A percentile compares a stretch with the other conserved stretches of the same genome.
phyloP scores from a whole-genome alignment of 2,329 filamentous ascomycete species.

The Fusarium neocosmosporiellum region DNA sequence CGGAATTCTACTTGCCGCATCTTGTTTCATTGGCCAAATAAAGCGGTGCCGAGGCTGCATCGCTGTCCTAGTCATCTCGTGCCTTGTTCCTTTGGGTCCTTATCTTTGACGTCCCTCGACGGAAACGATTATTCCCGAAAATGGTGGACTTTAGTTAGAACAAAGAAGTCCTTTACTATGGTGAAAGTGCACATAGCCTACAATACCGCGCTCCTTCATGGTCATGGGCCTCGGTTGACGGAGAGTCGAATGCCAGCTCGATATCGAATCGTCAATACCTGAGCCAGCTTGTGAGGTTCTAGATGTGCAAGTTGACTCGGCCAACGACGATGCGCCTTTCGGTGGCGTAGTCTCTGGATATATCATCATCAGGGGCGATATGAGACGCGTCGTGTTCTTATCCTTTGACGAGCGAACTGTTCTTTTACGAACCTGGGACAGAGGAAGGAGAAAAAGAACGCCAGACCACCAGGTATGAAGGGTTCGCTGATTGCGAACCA shows the following conservation, averaged over 20 bases:
- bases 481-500: neutral
- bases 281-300: neutral
- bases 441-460: neutral
- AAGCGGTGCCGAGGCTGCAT: neutral
- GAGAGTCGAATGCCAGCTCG: neutral
- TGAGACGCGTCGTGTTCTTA: neutral
- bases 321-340: neutral
- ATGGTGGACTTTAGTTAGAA: neutral
- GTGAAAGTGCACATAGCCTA: accelerated
- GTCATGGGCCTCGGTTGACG: conserved; percentile 1
- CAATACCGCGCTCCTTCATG: neutral
- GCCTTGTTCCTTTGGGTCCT: neutral
- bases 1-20: accelerated
- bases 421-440: neutral
- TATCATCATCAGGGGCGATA: neutral
- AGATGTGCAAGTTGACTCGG: neutral
- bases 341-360: neutral
- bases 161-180: neutral
- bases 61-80: neutral
- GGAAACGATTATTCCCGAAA: neutral
- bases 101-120: neutral
- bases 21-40: neutral
- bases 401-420: neutral
- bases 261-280: neutral
- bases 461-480: neutral